Conservation (phyloP, 2,329 filamentous ascomycete species). For the Xylaria digitata region DNA sequence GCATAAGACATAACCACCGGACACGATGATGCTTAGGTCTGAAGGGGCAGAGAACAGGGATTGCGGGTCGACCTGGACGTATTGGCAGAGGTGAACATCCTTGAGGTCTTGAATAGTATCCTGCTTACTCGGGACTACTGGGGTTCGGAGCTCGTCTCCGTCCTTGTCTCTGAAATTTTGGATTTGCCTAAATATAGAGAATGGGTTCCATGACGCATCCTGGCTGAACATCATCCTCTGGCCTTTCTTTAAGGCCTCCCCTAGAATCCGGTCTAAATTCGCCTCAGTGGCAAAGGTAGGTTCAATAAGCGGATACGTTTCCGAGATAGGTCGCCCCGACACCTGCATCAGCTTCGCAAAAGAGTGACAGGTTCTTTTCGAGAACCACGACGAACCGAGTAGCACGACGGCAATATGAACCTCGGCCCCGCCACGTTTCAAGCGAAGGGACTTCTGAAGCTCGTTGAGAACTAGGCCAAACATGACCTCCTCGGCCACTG, state of each 20-base stretch:
- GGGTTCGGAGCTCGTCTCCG: too few species aligned
- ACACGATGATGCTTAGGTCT: background rate
- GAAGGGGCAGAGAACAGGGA: background rate
- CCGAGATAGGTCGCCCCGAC: background rate
- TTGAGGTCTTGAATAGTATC: too few species aligned
- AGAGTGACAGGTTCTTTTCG: background rate
- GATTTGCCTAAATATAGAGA: background rate
- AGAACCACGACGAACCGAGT: slow-evolving; percentile 12
- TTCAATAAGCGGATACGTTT: too few species aligned
- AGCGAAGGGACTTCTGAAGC: too few species aligned
- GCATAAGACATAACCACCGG: background rate
- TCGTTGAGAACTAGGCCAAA: background rate
- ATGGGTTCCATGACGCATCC: background rate
- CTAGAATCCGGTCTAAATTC: background rate
- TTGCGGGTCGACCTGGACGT: background rate
- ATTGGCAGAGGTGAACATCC: too few species aligned
- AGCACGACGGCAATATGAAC: slow-evolving; percentile 2
- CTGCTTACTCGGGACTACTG: too few species aligned
- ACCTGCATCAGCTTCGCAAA: background rate
- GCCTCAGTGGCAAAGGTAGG: background rate
- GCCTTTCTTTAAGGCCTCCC: background rate
- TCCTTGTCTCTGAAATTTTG: too few species aligned
- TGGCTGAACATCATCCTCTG: background rate
- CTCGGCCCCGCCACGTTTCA: too few species aligned
- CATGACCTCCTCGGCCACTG: slow-evolving; percentile 8